These are phyloP conservation scores for Davidsoniella eucalypti DNA, from an alignment of 2,329 filamentous ascomycete genomes.

Conservation along the genomic window DNA sequence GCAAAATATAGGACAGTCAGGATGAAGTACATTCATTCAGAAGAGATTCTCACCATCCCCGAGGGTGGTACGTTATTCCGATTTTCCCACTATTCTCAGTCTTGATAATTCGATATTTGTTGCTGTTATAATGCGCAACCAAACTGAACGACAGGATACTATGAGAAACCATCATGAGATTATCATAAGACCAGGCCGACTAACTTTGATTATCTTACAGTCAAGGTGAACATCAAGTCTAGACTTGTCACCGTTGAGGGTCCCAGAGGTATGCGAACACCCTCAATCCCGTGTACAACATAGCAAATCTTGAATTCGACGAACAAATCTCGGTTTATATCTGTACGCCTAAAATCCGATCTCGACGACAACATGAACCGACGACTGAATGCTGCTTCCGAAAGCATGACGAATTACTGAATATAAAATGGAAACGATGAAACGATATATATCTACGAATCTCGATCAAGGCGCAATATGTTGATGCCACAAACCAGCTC, in stretches of 20 bases:
- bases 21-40: constrained; percentile 99
- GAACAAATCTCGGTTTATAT: background rate
- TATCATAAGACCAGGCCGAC: background rate
- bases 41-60: constrained; percentile 89
- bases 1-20: constrained; percentile 45
- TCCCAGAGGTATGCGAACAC: constrained; percentile 54
- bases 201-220: constrained; percentile 31
- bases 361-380: background rate
- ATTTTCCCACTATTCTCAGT: constrained; percentile 9
- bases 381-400: no score
- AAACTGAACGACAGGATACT: constrained; percentile 1
- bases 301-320: background rate
- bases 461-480: no score
- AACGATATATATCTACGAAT: no score
- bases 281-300: background rate
- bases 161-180: background rate
- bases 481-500: no score
- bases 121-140: no score
- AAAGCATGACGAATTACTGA: no score
- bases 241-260: constrained; percentile 93
- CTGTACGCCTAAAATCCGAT: background rate
- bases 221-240: constrained; percentile 97
- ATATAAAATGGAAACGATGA: no score
- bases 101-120: background rate
- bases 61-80: constrained; percentile 66